These are phyloP conservation scores for Sedum album DNA, from an alignment of 164 flowering plant genomes.

Conservation along the genomic window DNA sequence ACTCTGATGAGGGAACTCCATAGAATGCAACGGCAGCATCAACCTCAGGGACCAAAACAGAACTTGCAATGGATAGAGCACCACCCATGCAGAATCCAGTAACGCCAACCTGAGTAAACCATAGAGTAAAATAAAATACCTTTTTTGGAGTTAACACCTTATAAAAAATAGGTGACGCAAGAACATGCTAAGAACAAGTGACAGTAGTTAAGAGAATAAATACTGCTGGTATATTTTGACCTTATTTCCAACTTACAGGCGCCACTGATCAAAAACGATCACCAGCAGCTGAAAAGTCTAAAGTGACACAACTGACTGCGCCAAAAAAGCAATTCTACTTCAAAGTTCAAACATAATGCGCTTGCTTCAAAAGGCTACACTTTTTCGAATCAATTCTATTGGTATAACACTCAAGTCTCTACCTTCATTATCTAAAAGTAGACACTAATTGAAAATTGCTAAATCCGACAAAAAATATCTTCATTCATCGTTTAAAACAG, in stretches of 20 bases:
- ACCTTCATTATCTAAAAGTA: no score
- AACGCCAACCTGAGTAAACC: conserved; percentile 61
- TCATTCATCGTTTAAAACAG: not conserved
- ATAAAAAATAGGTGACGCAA: not conserved
- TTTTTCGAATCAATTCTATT: no score
- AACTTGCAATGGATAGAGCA: conserved; percentile 86
- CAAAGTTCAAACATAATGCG: no score
- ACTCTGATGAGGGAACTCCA: conserved; percentile 74
- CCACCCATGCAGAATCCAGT: conserved; percentile 99
- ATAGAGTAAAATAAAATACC: not conserved
- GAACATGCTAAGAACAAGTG: not conserved
- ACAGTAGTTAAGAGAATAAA: not conserved
- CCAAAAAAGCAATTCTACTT: no score
- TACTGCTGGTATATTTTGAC: not conserved
- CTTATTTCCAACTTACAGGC: not conserved
- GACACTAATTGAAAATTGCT: not conserved
- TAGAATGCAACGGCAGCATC: conserved; percentile 94
- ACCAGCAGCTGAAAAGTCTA: not conserved
- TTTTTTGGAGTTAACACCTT: no score
- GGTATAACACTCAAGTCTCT: not conserved
- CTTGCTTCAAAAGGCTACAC: not conserved
- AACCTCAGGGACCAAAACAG: conserved; percentile 66
- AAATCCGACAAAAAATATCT: not conserved
- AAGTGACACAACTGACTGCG: no score
- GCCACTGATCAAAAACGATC: not conserved